Evolutionary conservation across 2,329 filamentous ascomycete species (phyloP), one percentile per base, ranked within the genome.

Genomic region (Epichloe sibirici): DNA sequence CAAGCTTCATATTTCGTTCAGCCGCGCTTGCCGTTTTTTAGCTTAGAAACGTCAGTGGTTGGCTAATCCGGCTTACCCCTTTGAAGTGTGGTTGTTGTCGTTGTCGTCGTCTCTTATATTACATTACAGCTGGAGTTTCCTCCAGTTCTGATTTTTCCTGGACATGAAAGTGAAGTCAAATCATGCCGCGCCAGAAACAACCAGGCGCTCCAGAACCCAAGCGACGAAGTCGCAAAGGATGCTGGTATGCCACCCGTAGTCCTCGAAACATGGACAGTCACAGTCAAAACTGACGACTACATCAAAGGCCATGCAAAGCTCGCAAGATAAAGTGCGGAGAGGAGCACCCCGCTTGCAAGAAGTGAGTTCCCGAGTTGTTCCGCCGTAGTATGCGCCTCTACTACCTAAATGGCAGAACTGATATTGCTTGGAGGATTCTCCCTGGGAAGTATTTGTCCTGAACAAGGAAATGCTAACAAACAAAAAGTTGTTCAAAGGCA

Each of bases 251-350:
- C 17, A 5, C 4, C 38, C 28, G 38, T 44, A 3, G 17, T 42
- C n/a, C 9, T 13, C 34, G 38, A n/a, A 34, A 13, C n/a, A 31
- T 43, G 15, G 39, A 28, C 2, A 35, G 15, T 12, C 12, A n/a
- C 25, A 35, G 25, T 34, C 17, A n/a, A 35, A 8, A 37, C 39
- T 49, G 21, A 43, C 28, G 21, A 43, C 21, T 17, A 9, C 12
- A 7, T 23, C 11, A 17, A 45, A 88, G 85, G 84, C 85, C 85
- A 12, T 90, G 87, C 71, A 90, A 90, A 71, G 78, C 78, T 57
- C 78, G 85, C 55, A 91, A 71, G 56, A 66, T 71, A 57, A 90
- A 90, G 73, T 91, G 87, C 68, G 86, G 85, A 57, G 88, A 91
- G 66, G 83, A 86, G 63, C 85, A 84, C 58, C 87, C 88, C 13